Base-by-base conservation (phyloP, 2,329 filamentous ascomycete species). In the Neoscytalidium dimidiatum region DNA sequence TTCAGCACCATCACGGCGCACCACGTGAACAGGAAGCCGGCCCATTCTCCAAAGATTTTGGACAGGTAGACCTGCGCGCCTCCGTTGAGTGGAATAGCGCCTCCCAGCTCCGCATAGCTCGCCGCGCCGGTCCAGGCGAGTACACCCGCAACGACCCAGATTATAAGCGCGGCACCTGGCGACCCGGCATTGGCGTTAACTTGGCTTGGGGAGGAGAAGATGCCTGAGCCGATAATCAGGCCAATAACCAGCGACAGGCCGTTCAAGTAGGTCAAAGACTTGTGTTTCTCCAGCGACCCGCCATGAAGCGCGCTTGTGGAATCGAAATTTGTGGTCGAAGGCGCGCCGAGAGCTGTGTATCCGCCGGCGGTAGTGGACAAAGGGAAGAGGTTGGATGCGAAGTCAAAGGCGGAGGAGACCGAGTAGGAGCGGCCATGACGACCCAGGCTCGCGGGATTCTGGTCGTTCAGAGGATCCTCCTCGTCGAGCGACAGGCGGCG, bases 1-100 rank as follows among this genome's bases (percentile, higher is more conserved):
- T 97, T 98, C 67, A 99, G 82, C 13, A 99, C 95, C 66, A 95
- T 86, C 41, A 98, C 92, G 0, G 95, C 94, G 60, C 92, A 93
- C 95, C 95, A 99, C 1, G 94, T 96, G 78, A 97, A 99, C 35
- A 98, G 82, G 74, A 99, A 99, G 0, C 95, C 95, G 1, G 89
- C 87, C 72, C 97, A 83, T 79, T 99, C 95, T 62, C 94, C 94
- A 77, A 97, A 96, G 66, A 97, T 99, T 80, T 98, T 98, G 69
- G 92, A 90, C 48, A 99, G 83, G 75, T 99, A 99, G 2, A 96
- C 90, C 78, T 98, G 95, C 17, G 95, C 87, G 4, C 95, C 95
- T 64, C 95, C 95, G 75, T 98, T 99, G 26, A 99, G 81, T 5
- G 95, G 95, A 68, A 99, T 98, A 0, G 95, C 94, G 44, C 95